These are phyloP conservation scores for Carallia pectinifolia DNA, from an alignment of 345 rosid species.

Conservation along the genomic window DNA sequence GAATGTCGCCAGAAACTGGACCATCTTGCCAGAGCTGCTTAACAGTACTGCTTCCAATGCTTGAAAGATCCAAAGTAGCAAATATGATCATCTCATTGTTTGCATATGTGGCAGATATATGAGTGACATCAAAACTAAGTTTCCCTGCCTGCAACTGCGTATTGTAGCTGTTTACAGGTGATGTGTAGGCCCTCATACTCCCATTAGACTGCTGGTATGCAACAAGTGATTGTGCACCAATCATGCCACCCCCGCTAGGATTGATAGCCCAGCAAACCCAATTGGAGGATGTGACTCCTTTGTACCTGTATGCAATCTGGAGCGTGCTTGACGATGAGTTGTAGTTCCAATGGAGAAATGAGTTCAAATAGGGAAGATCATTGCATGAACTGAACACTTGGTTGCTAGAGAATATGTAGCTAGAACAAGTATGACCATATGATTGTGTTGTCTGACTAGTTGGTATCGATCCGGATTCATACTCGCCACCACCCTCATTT, in stretches of 20 bases:
- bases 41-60: slow-evolving; percentile 31
- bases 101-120: slow-evolving; percentile 48
- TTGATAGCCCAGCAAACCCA: slow-evolving; percentile 98
- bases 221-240: slow-evolving; percentile 76
- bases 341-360: slow-evolving; percentile 69
- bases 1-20: slow-evolving; percentile 43
- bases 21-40: slow-evolving; percentile 94
- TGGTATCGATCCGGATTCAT: too few relatives aligned
- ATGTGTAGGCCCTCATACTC: slow-evolving; percentile 57
- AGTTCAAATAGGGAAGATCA: slow-evolving; percentile 69
- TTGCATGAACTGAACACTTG: slow-evolving; percentile 55
- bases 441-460: too few relatives aligned
- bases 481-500: too few relatives aligned
- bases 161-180: slow-evolving; percentile 51
- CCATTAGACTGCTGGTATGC: slow-evolving; percentile 65
- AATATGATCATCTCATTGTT: slow-evolving; percentile 64
- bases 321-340: slow-evolving; percentile 52
- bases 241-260: slow-evolving; percentile 65
- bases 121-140: slow-evolving; percentile 66
- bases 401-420: slow-evolving; percentile 62
- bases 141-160: slow-evolving; percentile 50
- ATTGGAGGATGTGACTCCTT: slow-evolving; percentile 39
- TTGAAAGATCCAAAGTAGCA: slow-evolving; percentile 52
- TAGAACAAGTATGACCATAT: slow-evolving; percentile 58
- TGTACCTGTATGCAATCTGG: slow-evolving; percentile 72